phyloP scores from a whole-genome alignment of 2,329 filamentous ascomycete genomes.

The Penicillium sp. region DNA sequence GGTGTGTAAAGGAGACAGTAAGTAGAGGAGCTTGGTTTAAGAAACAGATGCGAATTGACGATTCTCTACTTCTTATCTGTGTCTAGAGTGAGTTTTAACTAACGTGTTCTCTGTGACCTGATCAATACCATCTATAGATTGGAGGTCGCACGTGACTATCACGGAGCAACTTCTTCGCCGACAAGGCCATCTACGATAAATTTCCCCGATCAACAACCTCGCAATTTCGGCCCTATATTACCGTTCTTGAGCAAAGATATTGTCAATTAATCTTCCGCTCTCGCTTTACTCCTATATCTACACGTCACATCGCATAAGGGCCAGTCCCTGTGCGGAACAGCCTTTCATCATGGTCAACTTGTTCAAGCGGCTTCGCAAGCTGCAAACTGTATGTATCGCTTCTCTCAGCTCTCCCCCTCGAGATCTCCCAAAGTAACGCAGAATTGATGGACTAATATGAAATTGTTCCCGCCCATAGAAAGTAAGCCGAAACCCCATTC shows the following conservation, averaged over 20 bases:
- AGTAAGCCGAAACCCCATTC: constrained; percentile 19
- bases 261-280: not conserved
- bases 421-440: not conserved
- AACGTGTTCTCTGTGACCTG: not conserved
- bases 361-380: constrained; percentile 60
- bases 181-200: constrained; percentile 19
- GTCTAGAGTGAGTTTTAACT: not conserved
- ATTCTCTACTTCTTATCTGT: no score
- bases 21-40: not conserved
- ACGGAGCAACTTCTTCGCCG: constrained; percentile 21
- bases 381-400: constrained; percentile 56
- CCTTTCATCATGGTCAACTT: constrained; percentile 40
- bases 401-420: not conserved
- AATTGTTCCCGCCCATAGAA: constrained; percentile 18
- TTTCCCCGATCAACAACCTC: constrained; percentile 19
- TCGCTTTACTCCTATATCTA: not conserved
- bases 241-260: not conserved
- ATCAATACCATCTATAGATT: constrained; percentile 1
- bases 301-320: constrained; percentile 8
- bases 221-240: constrained; percentile 4
- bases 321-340: constrained; percentile 17
- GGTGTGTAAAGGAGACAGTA: not conserved
- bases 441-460: constrained; percentile 11
- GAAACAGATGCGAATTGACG: not conserved
- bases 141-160: constrained; percentile 18